These are phyloP conservation scores for Debaryomyces nepalensis DNA, from an alignment of 1,139 yeast genomes.

Conservation along the genomic window DNA sequence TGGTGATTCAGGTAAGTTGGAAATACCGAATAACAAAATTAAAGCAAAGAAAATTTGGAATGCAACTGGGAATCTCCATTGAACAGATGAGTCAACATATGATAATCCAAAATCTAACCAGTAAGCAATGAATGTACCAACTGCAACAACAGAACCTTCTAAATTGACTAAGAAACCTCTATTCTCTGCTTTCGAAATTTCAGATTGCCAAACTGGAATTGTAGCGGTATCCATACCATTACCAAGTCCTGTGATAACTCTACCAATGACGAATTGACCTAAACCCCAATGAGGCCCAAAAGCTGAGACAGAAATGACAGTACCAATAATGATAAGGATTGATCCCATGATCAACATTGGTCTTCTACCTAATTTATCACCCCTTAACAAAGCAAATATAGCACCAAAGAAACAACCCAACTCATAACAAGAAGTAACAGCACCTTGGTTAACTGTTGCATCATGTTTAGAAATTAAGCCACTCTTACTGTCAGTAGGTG, in stretches of 20 bases:
- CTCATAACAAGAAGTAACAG: slow-evolving; percentile 73
- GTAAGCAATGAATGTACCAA: slow-evolving; percentile 74
- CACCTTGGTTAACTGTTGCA: slow-evolving; percentile 59
- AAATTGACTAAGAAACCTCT: slow-evolving; percentile 74
- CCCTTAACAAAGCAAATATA: slow-evolving; percentile 61
- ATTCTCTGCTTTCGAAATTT: slow-evolving; percentile 69
- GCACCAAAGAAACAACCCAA: slow-evolving; percentile 82
- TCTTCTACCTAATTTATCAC: slow-evolving; percentile 71
- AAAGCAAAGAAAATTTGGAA: slow-evolving; percentile 49
- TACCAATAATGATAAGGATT: slow-evolving; percentile 63
- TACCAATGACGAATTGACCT: slow-evolving; percentile 74
- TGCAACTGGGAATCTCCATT: slow-evolving; percentile 54
- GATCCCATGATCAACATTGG: slow-evolving; percentile 64
- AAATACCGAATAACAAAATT: slow-evolving; percentile 40
- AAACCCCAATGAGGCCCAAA: slow-evolving; percentile 51
- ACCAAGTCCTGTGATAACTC: slow-evolving; percentile 80
- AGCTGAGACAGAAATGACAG: slow-evolving; percentile 65
- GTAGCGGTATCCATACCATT: slow-evolving; percentile 81
- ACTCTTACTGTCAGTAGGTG: slow-evolving; percentile 46
- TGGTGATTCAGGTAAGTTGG: slow-evolving; percentile 68
- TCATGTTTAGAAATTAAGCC: slow-evolving; percentile 16
- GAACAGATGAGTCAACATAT: slow-evolving; percentile 55
- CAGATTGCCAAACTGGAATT: slow-evolving; percentile 83
- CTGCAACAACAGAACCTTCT: slow-evolving; percentile 73
- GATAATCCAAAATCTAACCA: slow-evolving; percentile 80